A percentile compares a stretch with the other conserved stretches of the same genome.
Conservation (phyloP, 192 early-diverging fungal species). For the Dissophora globulifera region DNA sequence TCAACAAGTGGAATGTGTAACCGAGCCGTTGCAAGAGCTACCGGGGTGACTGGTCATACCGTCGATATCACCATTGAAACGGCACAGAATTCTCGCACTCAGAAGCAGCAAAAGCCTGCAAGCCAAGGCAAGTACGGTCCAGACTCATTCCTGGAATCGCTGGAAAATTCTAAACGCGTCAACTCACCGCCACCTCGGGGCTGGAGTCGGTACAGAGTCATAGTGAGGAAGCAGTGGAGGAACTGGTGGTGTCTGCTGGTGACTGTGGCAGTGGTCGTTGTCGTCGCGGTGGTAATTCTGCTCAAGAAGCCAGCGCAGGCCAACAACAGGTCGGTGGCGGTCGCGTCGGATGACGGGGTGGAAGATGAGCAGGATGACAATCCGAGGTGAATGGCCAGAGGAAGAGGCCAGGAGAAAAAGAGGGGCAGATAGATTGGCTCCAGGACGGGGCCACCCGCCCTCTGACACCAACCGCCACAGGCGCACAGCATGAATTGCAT, state of each 20-base stretch:
- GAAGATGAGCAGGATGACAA: too few relatives aligned
- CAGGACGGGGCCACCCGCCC: too few relatives aligned
- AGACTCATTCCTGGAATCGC: constrained; percentile 14
- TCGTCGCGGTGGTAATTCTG: not conserved
- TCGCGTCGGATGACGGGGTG: too few relatives aligned
- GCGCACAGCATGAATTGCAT: too few relatives aligned
- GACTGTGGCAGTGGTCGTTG: not conserved
- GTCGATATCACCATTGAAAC: not conserved
- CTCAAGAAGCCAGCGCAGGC: not conserved
- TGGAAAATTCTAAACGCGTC: not conserved
- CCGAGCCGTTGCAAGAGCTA: too few relatives aligned
- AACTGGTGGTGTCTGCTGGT: not conserved
- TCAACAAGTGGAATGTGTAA: too few relatives aligned
- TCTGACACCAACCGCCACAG: too few relatives aligned
- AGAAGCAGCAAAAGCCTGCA: not conserved
- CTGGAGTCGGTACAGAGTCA: not conserved
- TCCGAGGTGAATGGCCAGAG: too few relatives aligned
- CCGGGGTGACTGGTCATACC: too few relatives aligned
- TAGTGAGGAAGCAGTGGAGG: not conserved
- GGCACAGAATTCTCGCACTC: not conserved
- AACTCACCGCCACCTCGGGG: not conserved
- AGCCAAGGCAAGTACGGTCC: constrained; percentile 12
- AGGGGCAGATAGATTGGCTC: too few relatives aligned
- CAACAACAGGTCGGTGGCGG: not conserved
- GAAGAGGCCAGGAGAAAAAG: too few relatives aligned